These are phyloP conservation scores for Calonectria crousiana DNA, from an alignment of 2,329 filamentous ascomycete genomes.

Conservation along the genomic window DNA sequence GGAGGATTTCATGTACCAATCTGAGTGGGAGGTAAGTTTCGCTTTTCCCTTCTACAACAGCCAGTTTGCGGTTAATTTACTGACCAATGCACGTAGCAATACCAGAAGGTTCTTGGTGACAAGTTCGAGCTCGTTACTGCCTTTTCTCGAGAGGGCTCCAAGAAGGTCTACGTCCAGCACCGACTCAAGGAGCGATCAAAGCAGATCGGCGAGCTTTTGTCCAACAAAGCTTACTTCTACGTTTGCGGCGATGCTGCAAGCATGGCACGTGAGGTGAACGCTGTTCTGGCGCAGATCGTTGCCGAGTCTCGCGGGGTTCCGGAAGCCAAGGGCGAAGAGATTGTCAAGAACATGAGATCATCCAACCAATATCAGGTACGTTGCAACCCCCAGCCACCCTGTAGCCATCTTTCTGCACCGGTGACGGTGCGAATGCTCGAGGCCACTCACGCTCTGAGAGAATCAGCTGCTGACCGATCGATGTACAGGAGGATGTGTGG, in stretches of 20 bases:
- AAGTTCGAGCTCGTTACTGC: constrained; percentile 92
- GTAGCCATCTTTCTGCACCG: not conserved
- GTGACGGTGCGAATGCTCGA: constrained; percentile 3
- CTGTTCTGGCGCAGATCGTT: constrained; percentile 88
- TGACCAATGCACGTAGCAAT: constrained; percentile 70
- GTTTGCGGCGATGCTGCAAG: constrained; percentile 98
- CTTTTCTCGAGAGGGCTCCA: constrained; percentile 87
- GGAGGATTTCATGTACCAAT: constrained; percentile 94
- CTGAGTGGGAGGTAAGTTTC: constrained; percentile 88
- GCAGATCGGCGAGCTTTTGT: constrained; percentile 88
- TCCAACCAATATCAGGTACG: constrained; percentile 94
- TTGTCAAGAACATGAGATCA: constrained; percentile 96
- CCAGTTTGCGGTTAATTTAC: not conserved
- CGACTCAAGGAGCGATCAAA: constrained; percentile 84
- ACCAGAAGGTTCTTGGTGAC: constrained; percentile 85
- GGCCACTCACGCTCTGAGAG: not conserved
- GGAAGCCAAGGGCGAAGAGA: constrained; percentile 90
- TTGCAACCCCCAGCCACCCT: constrained; percentile 28
- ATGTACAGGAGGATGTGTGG: constrained; percentile 76
- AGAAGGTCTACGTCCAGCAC: constrained; percentile 99
- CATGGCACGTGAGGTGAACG: constrained; percentile 95
- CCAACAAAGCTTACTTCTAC: constrained; percentile 93
- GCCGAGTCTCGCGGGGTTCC: constrained; percentile 84
- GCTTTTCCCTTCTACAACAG: no score
- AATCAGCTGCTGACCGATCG: constrained; percentile 30